phyloP scores from a whole-genome alignment of 768 basidiomycete genomes.

The Epithele typhae region DNA sequence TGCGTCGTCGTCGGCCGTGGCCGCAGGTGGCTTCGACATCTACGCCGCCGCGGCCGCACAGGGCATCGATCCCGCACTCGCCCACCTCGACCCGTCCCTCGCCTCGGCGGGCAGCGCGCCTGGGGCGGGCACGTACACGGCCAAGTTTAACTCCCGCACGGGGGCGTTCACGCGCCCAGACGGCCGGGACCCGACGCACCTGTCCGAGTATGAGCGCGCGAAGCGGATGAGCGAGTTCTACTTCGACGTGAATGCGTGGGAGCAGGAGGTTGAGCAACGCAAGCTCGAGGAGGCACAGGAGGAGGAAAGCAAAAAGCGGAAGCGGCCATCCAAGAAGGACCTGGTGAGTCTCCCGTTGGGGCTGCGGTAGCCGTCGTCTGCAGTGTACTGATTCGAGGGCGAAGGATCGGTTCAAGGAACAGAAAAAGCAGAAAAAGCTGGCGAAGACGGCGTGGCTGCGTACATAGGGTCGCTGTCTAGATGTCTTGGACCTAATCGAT shows the following conservation, averaged over 20 bases:
- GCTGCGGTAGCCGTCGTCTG: no score
- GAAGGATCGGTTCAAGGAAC: constrained; percentile 80
- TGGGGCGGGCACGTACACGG: constrained; percentile 42
- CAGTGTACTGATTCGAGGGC: neutral
- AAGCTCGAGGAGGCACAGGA: constrained; percentile 39
- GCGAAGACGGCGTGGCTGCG: constrained; percentile 88
- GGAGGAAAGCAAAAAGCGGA: constrained; percentile 65
- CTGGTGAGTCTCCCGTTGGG: constrained; percentile 46
- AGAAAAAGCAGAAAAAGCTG: constrained; percentile 77
- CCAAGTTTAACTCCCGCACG: constrained; percentile 80
- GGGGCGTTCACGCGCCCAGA: constrained; percentile 67
- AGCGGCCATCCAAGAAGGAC: constrained; percentile 74
- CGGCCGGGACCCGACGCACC: constrained; percentile 66
- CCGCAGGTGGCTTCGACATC: constrained; percentile 38
- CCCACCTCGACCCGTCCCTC: constrained; percentile 75
- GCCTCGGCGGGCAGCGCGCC: constrained; percentile 31
- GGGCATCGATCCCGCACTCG: constrained; percentile 81
- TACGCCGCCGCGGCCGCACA: constrained; percentile 71
- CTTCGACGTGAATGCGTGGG: constrained; percentile 82
- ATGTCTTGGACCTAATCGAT: no score
- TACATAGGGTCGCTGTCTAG: constrained; percentile 34
- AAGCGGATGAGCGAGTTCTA: constrained; percentile 87
- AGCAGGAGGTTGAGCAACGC: constrained; percentile 56
- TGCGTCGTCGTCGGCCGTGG: constrained; percentile 17
- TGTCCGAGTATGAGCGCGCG: constrained; percentile 78